Conservation (phyloP, 139 green algal genomes). For the Micractinium sp. region DNA sequence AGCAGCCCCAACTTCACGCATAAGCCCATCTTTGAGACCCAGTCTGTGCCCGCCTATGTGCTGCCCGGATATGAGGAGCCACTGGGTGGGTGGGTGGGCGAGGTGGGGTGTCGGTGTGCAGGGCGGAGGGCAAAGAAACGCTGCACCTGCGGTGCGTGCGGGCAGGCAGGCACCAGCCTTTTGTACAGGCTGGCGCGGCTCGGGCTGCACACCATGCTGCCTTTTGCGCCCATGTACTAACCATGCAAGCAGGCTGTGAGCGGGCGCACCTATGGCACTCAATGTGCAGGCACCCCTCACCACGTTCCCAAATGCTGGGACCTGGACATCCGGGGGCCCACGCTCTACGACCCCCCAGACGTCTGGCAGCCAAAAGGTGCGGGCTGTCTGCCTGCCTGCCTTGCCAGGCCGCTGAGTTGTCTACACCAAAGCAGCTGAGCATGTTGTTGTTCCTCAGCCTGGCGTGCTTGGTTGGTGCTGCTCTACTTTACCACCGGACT, state of each 20-base stretch:
- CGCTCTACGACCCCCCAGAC: neutral
- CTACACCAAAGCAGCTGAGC: neutral
- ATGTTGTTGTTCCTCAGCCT: too few species aligned
- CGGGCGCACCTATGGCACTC: too few species aligned
- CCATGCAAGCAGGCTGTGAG: too few species aligned
- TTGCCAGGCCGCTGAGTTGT: neutral
- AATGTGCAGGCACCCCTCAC: slow-evolving; percentile 18
- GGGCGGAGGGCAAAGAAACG: too few species aligned
- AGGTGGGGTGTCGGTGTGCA: too few species aligned
- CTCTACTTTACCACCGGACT: too few species aligned
- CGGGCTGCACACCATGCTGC: too few species aligned
- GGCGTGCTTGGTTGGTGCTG: too few species aligned
- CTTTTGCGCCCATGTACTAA: too few species aligned
- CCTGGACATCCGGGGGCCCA: neutral
- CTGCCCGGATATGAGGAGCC: slow-evolving; percentile 25
- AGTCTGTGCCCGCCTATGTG: neutral
- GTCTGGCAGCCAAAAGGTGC: slow-evolving; percentile 6
- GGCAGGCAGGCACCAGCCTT: too few species aligned
- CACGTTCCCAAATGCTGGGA: slow-evolving; percentile 6
- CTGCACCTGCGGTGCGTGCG: too few species aligned
- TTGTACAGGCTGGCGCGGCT: too few species aligned
- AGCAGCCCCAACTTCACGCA: neutral
- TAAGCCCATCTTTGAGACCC: neutral
- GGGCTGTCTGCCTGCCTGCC: neutral
- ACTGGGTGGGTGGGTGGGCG: neutral